Percentiles rank a stretch among this genome's conserved stretches.
phyloP scores from a whole-genome alignment of 2,329 filamentous ascomycete genomes.

The Aureobasidium sp. region DNA sequence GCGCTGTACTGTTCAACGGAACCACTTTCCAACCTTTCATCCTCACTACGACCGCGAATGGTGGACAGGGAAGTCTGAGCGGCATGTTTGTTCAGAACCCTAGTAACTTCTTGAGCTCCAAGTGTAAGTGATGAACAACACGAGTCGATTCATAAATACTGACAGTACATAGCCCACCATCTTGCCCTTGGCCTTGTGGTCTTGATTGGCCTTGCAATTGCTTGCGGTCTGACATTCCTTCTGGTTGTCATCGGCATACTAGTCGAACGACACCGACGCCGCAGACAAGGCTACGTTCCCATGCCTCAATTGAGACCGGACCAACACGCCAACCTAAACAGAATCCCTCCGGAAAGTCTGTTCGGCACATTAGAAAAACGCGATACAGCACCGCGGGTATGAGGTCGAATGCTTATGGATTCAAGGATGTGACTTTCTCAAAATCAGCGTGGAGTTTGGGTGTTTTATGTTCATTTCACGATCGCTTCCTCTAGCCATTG shows the following conservation, averaged over 20 bases:
- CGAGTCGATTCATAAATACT: conserved; percentile 15
- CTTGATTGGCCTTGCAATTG: conserved; percentile 71
- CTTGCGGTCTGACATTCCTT: conserved; percentile 68
- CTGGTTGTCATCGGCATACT: conserved; percentile 68
- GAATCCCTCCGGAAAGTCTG: conserved; percentile 43
- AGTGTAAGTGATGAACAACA: conserved; percentile 44
- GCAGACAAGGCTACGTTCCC: conserved; percentile 71
- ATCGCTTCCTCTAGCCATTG: not conserved
- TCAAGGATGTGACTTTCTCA: not conserved
- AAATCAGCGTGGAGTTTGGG: conserved; percentile 14
- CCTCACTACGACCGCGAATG: conserved; percentile 60
- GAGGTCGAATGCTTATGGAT: not conserved
- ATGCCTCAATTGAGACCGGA: conserved; percentile 51
- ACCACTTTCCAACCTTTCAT: conserved; percentile 70
- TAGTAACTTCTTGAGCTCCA: conserved; percentile 62
- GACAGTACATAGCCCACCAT: conserved; percentile 38
- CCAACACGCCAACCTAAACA: conserved; percentile 41
- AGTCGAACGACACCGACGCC: conserved; percentile 68
- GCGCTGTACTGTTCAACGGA: conserved; percentile 83
- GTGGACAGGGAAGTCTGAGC: conserved; percentile 65
- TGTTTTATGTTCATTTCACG: conserved; percentile 2
- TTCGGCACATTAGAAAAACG: conserved; percentile 24
- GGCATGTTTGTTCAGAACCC: conserved; percentile 74
- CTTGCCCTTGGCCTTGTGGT: conserved; percentile 71
- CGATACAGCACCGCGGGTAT: conserved; percentile 17